Evolutionary conservation across 1,139 yeast genomes (phyloP), one percentile per base, ranked within the genome.

Genomic region (Debaryomyces sp.): DNA sequence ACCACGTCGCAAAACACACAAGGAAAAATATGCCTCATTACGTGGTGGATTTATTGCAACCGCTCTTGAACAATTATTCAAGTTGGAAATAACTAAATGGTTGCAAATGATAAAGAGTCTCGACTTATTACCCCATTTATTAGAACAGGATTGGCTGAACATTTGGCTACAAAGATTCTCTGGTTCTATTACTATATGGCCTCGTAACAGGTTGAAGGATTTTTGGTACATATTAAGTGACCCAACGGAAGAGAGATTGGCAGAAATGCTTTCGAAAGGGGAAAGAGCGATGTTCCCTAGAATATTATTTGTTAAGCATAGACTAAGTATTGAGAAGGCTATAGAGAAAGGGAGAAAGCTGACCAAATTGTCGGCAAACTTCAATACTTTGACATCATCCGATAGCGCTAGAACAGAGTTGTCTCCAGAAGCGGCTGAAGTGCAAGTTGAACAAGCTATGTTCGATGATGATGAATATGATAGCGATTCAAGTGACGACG

Each of bases 61-160:
- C 8, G 90, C 92, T 0, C 57, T 84, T 27, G 95, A 88, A 58
- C 88, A 84, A 53, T 70, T 85, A 50, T 75, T 87, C 57, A 84
- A 87, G 60, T 73, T 87, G 50, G 96, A 88, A 57, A 83, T 87
- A 51, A 77, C 80, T 26, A 88, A 88, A 63, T 88, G 95, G 92
- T 65, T 88, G 40, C 83, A 84, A 55, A 75, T 88, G 52, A 76
- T 86, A 42, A 82, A 84, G 48, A 77, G 83, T 15, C 73, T 88
- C 45, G 90, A 87, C 54, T 68, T 88, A 34, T 69, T 87, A 42
- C 96, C 96, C 2, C 81, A 81, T 54, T 64, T 87, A 42, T 67
- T 84, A 67, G 87, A 86, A 57, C 91, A 85, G 62, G 95, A 88
- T 64, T 88, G 94, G 94, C 85, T 88, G 59, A 84, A 82, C 59